These are phyloP conservation scores for Starmerella roubikii DNA, from an alignment of 805 yeast genomes.

Conservation along the genomic window DNA sequence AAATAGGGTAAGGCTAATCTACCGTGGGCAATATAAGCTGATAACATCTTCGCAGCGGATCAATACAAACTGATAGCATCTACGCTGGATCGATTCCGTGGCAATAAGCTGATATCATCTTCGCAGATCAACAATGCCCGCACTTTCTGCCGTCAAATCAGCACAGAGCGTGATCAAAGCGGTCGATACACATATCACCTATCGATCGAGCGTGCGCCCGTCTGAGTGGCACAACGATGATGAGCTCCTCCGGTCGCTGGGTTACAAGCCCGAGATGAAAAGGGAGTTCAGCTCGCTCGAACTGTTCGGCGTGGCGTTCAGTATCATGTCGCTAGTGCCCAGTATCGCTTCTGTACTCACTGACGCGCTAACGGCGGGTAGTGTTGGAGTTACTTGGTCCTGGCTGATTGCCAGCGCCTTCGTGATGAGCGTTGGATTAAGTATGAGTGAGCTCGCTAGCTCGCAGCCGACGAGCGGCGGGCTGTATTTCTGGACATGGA, in stretches of 20 bases:
- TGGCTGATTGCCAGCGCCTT: constrained; percentile 50
- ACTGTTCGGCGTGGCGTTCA: constrained; percentile 58
- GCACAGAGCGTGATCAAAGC: constrained; percentile 5
- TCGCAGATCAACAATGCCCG: too few species aligned
- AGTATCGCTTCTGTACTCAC: constrained; percentile 44
- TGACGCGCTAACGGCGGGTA: constrained; percentile 47
- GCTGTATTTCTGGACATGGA: constrained; percentile 52
- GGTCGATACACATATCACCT: constrained; percentile 6
- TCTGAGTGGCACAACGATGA: constrained; percentile 20
- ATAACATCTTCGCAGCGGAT: too few species aligned
- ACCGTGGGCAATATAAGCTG: too few species aligned
- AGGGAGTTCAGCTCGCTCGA: constrained; percentile 48
- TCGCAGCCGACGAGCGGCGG: constrained; percentile 71
- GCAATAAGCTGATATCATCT: too few species aligned
- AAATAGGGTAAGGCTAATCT: too few species aligned
- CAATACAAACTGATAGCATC: too few species aligned
- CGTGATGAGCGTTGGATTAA: constrained; percentile 43
- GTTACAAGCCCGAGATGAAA: constrained; percentile 54
- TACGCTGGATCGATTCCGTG: too few species aligned
- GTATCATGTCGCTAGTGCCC: constrained; percentile 56
- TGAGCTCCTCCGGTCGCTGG: constrained; percentile 35
- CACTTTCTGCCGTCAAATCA: constrained; percentile 4
- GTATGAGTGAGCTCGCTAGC: constrained; percentile 54
- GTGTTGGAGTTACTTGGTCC: constrained; percentile 57
- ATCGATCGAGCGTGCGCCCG: constrained; percentile 1